Evolutionary conservation across 108 stramenopile species (phyloP), one percentile per base, ranked within the genome.

Genomic region (Skeletonema tropicum): DNA sequence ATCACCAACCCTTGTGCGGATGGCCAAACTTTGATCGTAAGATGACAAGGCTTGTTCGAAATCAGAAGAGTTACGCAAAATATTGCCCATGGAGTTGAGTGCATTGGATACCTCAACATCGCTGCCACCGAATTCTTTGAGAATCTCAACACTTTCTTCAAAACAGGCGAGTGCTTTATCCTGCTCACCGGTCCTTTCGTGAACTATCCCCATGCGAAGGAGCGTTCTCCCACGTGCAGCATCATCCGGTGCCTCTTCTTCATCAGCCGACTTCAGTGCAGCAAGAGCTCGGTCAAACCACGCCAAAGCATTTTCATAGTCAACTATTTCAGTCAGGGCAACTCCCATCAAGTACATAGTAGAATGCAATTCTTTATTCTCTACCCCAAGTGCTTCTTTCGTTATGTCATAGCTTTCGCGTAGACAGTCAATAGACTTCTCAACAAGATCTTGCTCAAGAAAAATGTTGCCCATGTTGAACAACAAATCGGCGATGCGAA

Each of bases 391-490:
- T 7, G 73, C 73, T 46, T 48, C 64, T 45, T 58, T 71, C 35
- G 80, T 81, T 35, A 81, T 81, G n/a, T 52, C 70, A 57, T 71
- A 81, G 57, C 80, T 81, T 48, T 81, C 73, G 23, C 65, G 42
- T 13, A 81, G 77, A 61, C 84, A 85, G n/a, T 83, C 69, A 23
- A 74, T 35, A 7, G 85, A 74, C 23, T 64, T 67, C 21, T 80
- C 70, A 8, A 68, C 59, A 62, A 60, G 69, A 23, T 65, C 70
- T 29, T 66, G 48, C 39, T 83, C 82, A 33, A 80, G 64, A 69
- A 76, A 62, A 17, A 86, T 76, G 59, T 76, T 83, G 30, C 85
- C 85, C 59, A 86, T 67, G 57, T 86, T 86, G 55, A 86, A 86
- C 0, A 86, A 71, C 10, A 86, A 42, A 55, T 86, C 85, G 1